Conservation (phyloP, 768 basidiomycete species). For the Mrakia blollopis region DNA sequence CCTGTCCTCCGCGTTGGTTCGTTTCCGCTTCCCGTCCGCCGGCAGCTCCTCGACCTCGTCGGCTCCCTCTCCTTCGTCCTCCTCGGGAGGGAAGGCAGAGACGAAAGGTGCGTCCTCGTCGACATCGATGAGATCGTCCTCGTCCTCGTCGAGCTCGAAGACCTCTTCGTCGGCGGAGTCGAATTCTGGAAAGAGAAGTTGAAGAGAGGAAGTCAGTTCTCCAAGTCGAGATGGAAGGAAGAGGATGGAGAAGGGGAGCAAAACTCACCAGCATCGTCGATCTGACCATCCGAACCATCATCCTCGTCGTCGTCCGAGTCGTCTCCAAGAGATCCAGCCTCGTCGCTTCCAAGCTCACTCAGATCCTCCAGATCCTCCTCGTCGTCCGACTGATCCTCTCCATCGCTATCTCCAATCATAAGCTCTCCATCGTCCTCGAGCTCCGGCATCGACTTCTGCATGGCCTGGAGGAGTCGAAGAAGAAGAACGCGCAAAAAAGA, state of each 20-base stretch:
- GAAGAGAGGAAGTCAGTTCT: not conserved
- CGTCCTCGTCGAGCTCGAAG: slow-evolving; percentile 43
- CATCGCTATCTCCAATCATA: slow-evolving; percentile 37
- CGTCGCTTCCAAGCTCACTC: slow-evolving; percentile 18
- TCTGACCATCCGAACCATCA: slow-evolving; percentile 32
- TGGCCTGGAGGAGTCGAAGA: slow-evolving; percentile 55
- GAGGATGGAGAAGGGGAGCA: not conserved
- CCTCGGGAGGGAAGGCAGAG: slow-evolving; percentile 12
- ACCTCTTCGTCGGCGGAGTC: slow-evolving; percentile 49
- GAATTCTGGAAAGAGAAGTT: slow-evolving; percentile 47
- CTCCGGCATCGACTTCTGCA: slow-evolving; percentile 79
- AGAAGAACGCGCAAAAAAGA: not conserved
- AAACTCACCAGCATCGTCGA: slow-evolving; percentile 53
- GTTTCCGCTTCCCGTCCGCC: slow-evolving; percentile 36
- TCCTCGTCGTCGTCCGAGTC: slow-evolving; percentile 25
- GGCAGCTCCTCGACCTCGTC: not conserved
- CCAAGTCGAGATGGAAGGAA: too few relatives aligned
- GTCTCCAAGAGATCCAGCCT: slow-evolving; percentile 3
- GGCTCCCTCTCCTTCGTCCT: slow-evolving; percentile 17
- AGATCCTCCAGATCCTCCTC: slow-evolving; percentile 30
- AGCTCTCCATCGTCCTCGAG: slow-evolving; percentile 48
- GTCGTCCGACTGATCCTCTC: slow-evolving; percentile 33
- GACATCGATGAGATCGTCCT: slow-evolving; percentile 38
- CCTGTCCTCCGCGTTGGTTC: slow-evolving; percentile 37
- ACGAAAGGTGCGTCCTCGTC: slow-evolving; percentile 27